Conservation (phyloP, 164 flowering plant genomes). For the Aristolochia californica region DNA sequence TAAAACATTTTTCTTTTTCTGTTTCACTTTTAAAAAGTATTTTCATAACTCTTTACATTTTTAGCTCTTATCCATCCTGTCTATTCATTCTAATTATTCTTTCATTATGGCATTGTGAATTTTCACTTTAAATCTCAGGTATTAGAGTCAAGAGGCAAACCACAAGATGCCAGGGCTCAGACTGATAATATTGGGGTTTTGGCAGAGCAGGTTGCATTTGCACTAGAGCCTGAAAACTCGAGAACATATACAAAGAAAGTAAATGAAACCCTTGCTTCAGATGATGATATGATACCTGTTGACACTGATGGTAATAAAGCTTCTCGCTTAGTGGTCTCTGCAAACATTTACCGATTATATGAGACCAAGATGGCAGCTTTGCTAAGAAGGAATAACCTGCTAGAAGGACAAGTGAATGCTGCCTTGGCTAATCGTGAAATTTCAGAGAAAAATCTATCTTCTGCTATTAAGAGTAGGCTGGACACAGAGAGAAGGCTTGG, state of each 20-base stretch:
- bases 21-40: too few species aligned
- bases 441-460: slow-evolving; percentile 56
- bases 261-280: slow-evolving; percentile 21
- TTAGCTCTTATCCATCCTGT: too few species aligned
- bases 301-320: slow-evolving; percentile 38
- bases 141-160: slow-evolving; percentile 33
- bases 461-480: slow-evolving; percentile 50
- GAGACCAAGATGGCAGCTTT: slow-evolving; percentile 57
- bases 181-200: slow-evolving; percentile 18
- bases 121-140: slow-evolving; percentile 24
- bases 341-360: slow-evolving; percentile 43
- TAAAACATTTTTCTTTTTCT: too few species aligned
- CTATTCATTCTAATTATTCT: too few species aligned
- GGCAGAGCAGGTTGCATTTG: slow-evolving; percentile 27
- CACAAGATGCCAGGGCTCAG: slow-evolving; percentile 27
- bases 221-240: slow-evolving; percentile 29
- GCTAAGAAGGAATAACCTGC: slow-evolving; percentile 49
- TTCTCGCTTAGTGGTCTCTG: slow-evolving; percentile 18
- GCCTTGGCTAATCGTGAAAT: slow-evolving; percentile 59
- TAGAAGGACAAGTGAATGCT: slow-evolving; percentile 75
- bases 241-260: slow-evolving; percentile 23
- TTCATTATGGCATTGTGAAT: not conserved
- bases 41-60: too few species aligned
- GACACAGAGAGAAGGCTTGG: slow-evolving; percentile 70
- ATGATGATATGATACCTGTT: slow-evolving; percentile 24